A percentile compares a stretch with the other conserved stretches of the same genome.
These are phyloP conservation scores for Aspergillus sp. DNA, from an alignment of 2,329 filamentous ascomycete species.

Conservation along the genomic window DNA sequence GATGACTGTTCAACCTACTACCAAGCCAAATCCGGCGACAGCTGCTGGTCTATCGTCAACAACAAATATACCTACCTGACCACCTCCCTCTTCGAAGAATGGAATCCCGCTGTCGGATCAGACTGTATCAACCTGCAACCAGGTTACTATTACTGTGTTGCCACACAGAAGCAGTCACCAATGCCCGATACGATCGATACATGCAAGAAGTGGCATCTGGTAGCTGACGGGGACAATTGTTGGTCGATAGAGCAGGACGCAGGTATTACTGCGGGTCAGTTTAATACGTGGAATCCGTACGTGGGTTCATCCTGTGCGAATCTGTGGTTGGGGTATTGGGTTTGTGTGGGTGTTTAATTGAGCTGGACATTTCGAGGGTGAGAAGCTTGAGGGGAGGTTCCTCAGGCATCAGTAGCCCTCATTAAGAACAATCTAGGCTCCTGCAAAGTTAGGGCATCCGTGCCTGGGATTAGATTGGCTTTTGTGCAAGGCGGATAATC, in stretches of 20 bases:
- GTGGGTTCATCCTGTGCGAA: slow-evolving; percentile 21
- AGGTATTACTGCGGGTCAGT: slow-evolving; percentile 15
- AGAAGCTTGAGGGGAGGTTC: too few relatives aligned
- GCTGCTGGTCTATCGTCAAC: slow-evolving; percentile 15
- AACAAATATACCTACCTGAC: slow-evolving; percentile 13
- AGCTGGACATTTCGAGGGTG: too few relatives aligned
- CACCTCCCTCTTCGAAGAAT: slow-evolving; percentile 7
- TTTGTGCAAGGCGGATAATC: too few relatives aligned
- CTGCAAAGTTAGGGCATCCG: too few relatives aligned
- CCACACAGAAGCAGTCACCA: background rate
- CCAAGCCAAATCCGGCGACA: slow-evolving; percentile 16
- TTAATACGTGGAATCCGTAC: slow-evolving; percentile 26
- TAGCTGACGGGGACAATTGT: slow-evolving; percentile 25
- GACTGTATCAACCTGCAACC: slow-evolving; percentile 9
- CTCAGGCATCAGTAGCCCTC: too few relatives aligned
- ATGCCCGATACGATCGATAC: slow-evolving; percentile 18
- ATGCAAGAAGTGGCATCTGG: slow-evolving; percentile 29
- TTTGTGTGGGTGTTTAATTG: slow-evolving; percentile 22
- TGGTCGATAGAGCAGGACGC: slow-evolving; percentile 22
- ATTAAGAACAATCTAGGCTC: too few relatives aligned
- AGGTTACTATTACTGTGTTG: slow-evolving; percentile 16
- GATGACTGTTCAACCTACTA: slow-evolving; percentile 19
- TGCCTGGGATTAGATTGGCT: too few relatives aligned
- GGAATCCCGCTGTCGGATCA: slow-evolving; percentile 19
- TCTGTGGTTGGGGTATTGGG: slow-evolving; percentile 25